Conservation (phyloP, 305 asterid species). For the Fraxinus velutina region DNA sequence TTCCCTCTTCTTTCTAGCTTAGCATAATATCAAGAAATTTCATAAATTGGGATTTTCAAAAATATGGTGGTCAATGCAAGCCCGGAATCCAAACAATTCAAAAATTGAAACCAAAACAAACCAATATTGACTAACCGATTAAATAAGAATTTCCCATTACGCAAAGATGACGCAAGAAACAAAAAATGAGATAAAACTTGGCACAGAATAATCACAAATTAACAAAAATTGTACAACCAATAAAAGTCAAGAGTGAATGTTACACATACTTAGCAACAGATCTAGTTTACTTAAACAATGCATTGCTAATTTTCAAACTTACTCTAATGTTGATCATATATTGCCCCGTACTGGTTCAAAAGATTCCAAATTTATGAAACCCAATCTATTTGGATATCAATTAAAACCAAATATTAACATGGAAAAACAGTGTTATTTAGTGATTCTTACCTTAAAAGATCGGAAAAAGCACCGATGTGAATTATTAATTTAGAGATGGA, state of each 20-base stretch:
- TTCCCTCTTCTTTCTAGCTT: not conserved
- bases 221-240: conserved; percentile 9
- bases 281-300: conserved; percentile 28
- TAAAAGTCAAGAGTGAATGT: conserved; percentile 33
- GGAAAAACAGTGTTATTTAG: conserved; percentile 20
- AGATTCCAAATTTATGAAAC: conserved; percentile 22
- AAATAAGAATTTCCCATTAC: not conserved
- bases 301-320: conserved; percentile 27
- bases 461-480: conserved; percentile 24
- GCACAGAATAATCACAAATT: not conserved
- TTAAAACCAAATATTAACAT: conserved; percentile 9
- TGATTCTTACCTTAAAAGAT: conserved; percentile 36
- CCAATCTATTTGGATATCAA: conserved; percentile 1
- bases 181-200: not conserved
- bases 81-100: conserved; percentile 10
- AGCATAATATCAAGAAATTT: conserved; percentile 1
- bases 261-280: conserved; percentile 33
- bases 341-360: conserved; percentile 15
- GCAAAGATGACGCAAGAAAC: conserved; percentile 3
- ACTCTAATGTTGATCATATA: conserved; percentile 24
- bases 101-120: conserved; percentile 26
- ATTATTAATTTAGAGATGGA: conserved; percentile 12
- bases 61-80: conserved; percentile 16
- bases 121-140: conserved; percentile 8
- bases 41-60: conserved; percentile 1